A percentile compares a stretch with the other conserved stretches of the same genome.
phyloP scores from a whole-genome alignment of 2,329 filamentous ascomycete genomes.

The Fusarium irregulare region DNA sequence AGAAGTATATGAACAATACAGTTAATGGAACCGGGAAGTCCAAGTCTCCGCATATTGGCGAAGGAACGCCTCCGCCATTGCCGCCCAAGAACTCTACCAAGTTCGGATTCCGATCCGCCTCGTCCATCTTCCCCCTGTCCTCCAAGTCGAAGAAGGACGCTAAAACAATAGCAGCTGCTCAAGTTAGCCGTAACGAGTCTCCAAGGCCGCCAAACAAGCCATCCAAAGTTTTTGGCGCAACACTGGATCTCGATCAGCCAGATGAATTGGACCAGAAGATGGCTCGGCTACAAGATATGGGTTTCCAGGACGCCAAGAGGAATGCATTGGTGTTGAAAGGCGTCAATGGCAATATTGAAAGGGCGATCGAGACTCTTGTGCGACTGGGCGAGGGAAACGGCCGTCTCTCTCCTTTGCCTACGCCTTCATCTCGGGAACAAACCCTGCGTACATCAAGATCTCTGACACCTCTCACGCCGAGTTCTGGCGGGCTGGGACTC shows the following conservation, averaged over 20 bases:
- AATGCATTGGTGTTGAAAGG: constrained; percentile 86
- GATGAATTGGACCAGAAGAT: constrained; percentile 82
- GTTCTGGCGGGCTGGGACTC: constrained; percentile 46
- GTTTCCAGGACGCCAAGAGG: constrained; percentile 84
- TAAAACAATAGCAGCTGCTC: constrained; percentile 46
- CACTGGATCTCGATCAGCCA: constrained; percentile 64
- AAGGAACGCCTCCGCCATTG: constrained; percentile 68
- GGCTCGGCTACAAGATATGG: constrained; percentile 85
- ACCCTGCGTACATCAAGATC: constrained; percentile 62
- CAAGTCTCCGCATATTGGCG: constrained; percentile 57
- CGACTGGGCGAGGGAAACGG: constrained; percentile 79
- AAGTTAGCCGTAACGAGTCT: constrained; percentile 48
- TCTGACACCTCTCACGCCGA: constrained; percentile 64
- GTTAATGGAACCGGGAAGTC: constrained; percentile 54
- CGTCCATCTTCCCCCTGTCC: constrained; percentile 75
- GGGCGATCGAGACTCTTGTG: constrained; percentile 85
- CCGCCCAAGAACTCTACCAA: constrained; percentile 74
- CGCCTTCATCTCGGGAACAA: constrained; percentile 58
- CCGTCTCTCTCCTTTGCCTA: constrained; percentile 50
- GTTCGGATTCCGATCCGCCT: constrained; percentile 67
- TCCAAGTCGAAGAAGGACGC: constrained; percentile 69
- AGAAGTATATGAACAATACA: constrained; percentile 83
- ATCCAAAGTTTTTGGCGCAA: constrained; percentile 76
- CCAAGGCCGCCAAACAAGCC: constrained; percentile 68
- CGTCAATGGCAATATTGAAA: constrained; percentile 85